Conservation (phyloP, 2,329 filamentous ascomycete species). For the Stagonosporopsis chrysanthemi region DNA sequence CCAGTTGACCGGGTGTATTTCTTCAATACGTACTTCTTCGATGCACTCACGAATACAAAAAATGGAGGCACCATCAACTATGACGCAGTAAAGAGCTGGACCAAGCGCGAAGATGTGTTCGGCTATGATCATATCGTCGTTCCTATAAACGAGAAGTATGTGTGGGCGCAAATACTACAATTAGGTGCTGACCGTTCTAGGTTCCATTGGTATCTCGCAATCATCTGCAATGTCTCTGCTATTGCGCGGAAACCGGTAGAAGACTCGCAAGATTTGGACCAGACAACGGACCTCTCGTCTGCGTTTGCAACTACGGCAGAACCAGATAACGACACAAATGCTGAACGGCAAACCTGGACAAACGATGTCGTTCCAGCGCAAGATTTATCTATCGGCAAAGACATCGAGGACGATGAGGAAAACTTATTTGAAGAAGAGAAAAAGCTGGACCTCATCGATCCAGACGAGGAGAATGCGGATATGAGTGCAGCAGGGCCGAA, state of each 20-base stretch:
- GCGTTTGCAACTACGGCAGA: background rate
- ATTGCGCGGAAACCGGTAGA: constrained; percentile 54
- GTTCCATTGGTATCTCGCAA: constrained; percentile 89
- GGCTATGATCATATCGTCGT: constrained; percentile 88
- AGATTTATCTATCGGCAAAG: background rate
- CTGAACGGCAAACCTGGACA: background rate
- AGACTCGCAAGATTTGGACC: background rate
- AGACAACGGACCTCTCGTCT: background rate
- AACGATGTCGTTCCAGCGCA: background rate
- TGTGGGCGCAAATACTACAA: background rate
- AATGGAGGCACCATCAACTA: constrained; percentile 76
- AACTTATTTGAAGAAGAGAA: constrained; percentile 35
- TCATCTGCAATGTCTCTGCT: constrained; percentile 86
- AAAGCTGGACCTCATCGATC: constrained; percentile 31
- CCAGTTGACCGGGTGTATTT: constrained; percentile 76
- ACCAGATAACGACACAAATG: background rate
- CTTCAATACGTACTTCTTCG: constrained; percentile 93
- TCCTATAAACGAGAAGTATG: constrained; percentile 79
- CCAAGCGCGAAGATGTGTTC: constrained; percentile 82
- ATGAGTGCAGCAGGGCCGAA: background rate
- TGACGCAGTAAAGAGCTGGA: constrained; percentile 86
- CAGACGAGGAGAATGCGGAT: constrained; percentile 18
- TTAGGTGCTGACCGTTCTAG: constrained; percentile 12
- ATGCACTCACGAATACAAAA: constrained; percentile 67
- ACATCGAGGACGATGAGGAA: constrained; percentile 17